These are phyloP conservation scores for Tetrastigma voinierianum DNA, from an alignment of 164 flowering plant genomes.

Conservation along the genomic window DNA sequence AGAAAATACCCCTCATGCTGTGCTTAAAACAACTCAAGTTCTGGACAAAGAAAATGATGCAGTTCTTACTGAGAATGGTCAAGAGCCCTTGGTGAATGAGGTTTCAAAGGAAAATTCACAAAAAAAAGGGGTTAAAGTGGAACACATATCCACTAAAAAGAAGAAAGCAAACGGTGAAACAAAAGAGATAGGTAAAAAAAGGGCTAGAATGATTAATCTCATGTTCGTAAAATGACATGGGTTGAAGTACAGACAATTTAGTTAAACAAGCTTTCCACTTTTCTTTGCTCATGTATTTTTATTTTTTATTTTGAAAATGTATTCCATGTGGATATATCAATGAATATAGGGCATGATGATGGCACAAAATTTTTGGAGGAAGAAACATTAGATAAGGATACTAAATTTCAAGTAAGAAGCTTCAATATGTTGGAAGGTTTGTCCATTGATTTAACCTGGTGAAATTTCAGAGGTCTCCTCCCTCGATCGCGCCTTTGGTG, in stretches of 20 bases:
- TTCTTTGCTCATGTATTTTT: not conserved
- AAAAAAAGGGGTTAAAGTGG: too few species aligned
- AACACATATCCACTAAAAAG: too few species aligned
- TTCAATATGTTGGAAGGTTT: not conserved
- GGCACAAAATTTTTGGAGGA: conserved; percentile 34
- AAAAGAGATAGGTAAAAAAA: too few species aligned
- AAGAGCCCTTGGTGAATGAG: conserved; percentile 17
- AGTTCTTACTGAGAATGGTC: conserved; percentile 20
- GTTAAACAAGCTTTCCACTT: too few species aligned
- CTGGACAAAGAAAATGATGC: too few species aligned
- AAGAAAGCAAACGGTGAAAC: too few species aligned
- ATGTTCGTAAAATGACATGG: too few species aligned
- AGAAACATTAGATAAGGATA: conserved; percentile 34
- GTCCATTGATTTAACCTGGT: not conserved
- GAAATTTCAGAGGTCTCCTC: conserved; percentile 47
- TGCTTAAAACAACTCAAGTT: too few species aligned
- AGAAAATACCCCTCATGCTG: too few species aligned
- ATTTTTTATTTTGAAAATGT: not conserved
- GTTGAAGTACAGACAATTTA: too few species aligned
- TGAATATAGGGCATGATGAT: too few species aligned
- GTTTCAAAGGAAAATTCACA: conserved; percentile 24
- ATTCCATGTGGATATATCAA: conserved; percentile 22
- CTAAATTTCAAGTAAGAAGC: conserved; percentile 43
- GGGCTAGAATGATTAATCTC: too few species aligned
- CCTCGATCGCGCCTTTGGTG: conserved; percentile 60